Conservation (phyloP, 208 protist species). For the Herpetomonas samuelpessoai region DNA sequence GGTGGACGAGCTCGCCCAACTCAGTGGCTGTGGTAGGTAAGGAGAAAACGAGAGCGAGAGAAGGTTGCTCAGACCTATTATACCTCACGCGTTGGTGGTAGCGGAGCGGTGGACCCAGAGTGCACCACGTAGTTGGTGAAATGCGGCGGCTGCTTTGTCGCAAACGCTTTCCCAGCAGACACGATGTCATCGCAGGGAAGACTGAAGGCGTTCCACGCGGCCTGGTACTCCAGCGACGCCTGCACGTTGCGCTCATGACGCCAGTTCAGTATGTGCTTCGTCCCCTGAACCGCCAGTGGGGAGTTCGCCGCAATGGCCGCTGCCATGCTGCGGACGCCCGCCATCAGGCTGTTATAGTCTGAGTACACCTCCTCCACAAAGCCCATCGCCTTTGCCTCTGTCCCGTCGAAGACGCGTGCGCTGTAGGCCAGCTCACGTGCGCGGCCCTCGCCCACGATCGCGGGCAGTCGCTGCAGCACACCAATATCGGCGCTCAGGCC, state of each 20-base stretch:
- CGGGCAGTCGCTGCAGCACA: conserved; percentile 55
- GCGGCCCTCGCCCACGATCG: conserved; percentile 66
- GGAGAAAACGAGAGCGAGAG: too few relatives aligned
- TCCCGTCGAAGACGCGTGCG: conserved; percentile 36
- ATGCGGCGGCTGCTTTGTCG: conserved; percentile 37
- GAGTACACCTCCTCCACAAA: conserved; percentile 66
- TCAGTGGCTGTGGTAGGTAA: too few relatives aligned
- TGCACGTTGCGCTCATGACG: conserved; percentile 30
- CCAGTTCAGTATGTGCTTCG: conserved; percentile 72
- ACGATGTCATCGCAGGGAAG: conserved; percentile 59
- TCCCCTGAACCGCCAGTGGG: conserved; percentile 68
- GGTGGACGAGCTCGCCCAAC: too few relatives aligned
- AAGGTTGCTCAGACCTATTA: too few relatives aligned
- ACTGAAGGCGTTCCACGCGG: conserved; percentile 57
- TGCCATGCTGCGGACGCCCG: conserved; percentile 30
- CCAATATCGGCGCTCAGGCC: conserved; percentile 74
- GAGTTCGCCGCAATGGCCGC: conserved; percentile 52
- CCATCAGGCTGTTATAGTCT: conserved; percentile 40
- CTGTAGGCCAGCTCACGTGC: conserved; percentile 71
- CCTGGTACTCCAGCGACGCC: conserved; percentile 54
- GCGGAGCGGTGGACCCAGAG: conserved; percentile 7
- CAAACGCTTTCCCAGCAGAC: conserved; percentile 44
- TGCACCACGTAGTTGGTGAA: conserved; percentile 65
- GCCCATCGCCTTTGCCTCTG: conserved; percentile 31
- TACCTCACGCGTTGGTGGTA: too few relatives aligned